phyloP scores from a whole-genome alignment of 192 early-diverging fungal genomes.

The Lobosporangium transversale region DNA sequence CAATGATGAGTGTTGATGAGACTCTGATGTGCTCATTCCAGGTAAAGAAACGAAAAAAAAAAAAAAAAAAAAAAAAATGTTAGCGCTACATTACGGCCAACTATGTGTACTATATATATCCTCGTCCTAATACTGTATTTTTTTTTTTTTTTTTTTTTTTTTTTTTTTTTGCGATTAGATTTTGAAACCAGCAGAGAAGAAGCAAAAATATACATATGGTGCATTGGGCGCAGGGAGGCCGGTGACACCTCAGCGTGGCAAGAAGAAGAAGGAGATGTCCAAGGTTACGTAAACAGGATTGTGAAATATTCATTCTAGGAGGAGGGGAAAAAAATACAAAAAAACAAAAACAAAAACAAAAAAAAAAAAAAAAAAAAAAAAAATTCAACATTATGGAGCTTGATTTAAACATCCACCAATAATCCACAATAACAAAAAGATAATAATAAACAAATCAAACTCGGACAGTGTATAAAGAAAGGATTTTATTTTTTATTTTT shows the following conservation, averaged over 20 bases:
- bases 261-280: slow-evolving; percentile 66
- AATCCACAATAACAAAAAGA: too few relatives aligned
- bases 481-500: neutral
- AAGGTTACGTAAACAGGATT: slow-evolving; percentile 27
- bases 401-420: neutral
- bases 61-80: neutral
- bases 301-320: neutral
- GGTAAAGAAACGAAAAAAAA: slow-evolving; percentile 23
- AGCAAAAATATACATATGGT: slow-evolving; percentile 46
- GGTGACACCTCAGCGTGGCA: slow-evolving; percentile 64
- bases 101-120: too few relatives aligned
- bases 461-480: too few relatives aligned
- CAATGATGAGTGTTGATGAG: slow-evolving; percentile 91
- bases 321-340: neutral
- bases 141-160: slow-evolving; percentile 5
- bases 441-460: too few relatives aligned
- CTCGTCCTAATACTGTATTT: neutral
- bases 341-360: neutral
- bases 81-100: too few relatives aligned
- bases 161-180: slow-evolving; percentile 7
- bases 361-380: neutral
- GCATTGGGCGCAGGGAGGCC: slow-evolving; percentile 69
- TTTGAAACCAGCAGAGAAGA: slow-evolving; percentile 43
- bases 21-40: slow-evolving; percentile 89
- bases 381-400: too few relatives aligned